phyloP scores from a whole-genome alignment of 225 moss, liverwort and hornwort genomes.

The Asterella californica region DNA sequence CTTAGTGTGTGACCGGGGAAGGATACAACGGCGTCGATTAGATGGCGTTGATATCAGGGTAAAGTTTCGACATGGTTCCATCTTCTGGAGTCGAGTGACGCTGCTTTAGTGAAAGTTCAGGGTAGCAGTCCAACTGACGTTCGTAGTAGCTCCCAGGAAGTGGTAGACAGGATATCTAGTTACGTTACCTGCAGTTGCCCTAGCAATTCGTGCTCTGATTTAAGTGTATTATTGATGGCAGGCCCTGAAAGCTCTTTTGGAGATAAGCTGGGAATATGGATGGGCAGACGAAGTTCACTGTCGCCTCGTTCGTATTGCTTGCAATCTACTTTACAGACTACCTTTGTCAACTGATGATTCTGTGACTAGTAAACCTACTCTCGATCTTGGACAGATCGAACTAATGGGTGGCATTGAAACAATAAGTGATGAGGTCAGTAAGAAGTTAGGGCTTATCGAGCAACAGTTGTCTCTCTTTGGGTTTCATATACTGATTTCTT shows the following conservation, averaged over 20 bases:
- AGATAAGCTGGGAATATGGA: conserved; percentile 93
- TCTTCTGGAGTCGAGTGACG: background rate
- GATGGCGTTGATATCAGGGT: conserved; percentile 91
- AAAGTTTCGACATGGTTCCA: conserved; percentile 5
- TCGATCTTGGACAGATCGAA: conserved; percentile 84
- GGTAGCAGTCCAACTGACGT: background rate
- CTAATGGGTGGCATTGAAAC: conserved; percentile 85
- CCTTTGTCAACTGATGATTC: conserved; percentile 43
- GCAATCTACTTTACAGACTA: conserved; percentile 83
- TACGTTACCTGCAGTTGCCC: background rate
- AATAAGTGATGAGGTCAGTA: conserved; percentile 80
- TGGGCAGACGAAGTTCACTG: conserved; percentile 98
- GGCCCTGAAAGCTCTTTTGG: conserved; percentile 76
- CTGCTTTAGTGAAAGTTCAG: background rate
- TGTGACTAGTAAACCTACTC: conserved; percentile 40
- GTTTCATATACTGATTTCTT: background rate
- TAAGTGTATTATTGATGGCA: conserved; percentile 25
- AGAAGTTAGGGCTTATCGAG: background rate
- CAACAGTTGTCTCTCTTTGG: background rate
- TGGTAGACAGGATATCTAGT: too few relatives aligned
- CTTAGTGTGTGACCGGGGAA: conserved; percentile 89
- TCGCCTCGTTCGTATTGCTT: conserved; percentile 76
- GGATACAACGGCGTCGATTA: conserved; percentile 69
- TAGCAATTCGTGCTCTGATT: background rate
- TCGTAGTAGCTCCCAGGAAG: too few relatives aligned